Evolutionary conservation across 108 stramenopile species (phyloP).

Genomic region (Ochromonas danica): DNA sequence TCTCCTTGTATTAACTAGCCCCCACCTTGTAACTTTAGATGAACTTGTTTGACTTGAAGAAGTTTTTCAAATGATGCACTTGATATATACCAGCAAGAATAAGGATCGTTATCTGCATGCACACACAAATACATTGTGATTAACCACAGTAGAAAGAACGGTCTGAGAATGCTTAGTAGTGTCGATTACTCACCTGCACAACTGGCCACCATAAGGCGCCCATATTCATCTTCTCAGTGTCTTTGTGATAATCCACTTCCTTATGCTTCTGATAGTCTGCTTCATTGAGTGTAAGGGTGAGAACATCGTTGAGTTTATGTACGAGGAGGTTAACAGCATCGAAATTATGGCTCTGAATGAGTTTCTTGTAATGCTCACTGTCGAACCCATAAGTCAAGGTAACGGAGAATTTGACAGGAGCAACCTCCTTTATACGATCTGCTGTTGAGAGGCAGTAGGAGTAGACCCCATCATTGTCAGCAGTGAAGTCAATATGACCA

Average conservation of each 20-base stretch:
- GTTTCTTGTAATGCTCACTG: constrained; percentile 30
- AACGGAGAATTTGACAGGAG: background rate
- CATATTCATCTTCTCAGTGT: constrained; percentile 36
- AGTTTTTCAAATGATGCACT: constrained; percentile 35
- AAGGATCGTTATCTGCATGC: constrained; percentile 36
- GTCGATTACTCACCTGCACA: constrained; percentile 3
- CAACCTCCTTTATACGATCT: background rate
- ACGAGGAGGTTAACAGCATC: constrained; percentile 34
- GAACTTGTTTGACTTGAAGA: constrained; percentile 39
- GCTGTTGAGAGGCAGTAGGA: constrained; percentile 31
- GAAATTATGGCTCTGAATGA: constrained; percentile 32
- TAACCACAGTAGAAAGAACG: background rate
- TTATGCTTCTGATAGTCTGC: constrained; percentile 48
- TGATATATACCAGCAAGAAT: constrained; percentile 39
- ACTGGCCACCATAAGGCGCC: constrained; percentile 44
- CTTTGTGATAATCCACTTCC: constrained; percentile 37
- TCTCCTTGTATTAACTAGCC: too few species aligned
- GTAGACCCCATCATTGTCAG: constrained; percentile 35
- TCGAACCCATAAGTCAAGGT: constrained; percentile 1
- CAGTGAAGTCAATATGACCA: constrained; percentile 34
- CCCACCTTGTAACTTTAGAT: constrained; percentile 25
- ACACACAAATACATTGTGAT: background rate
- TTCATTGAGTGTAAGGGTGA: constrained; percentile 40
- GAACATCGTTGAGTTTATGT: constrained; percentile 36
- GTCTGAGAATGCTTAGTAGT: background rate